Conservation (phyloP, 768 basidiomycete species). For the Nidula microcarpa region DNA sequence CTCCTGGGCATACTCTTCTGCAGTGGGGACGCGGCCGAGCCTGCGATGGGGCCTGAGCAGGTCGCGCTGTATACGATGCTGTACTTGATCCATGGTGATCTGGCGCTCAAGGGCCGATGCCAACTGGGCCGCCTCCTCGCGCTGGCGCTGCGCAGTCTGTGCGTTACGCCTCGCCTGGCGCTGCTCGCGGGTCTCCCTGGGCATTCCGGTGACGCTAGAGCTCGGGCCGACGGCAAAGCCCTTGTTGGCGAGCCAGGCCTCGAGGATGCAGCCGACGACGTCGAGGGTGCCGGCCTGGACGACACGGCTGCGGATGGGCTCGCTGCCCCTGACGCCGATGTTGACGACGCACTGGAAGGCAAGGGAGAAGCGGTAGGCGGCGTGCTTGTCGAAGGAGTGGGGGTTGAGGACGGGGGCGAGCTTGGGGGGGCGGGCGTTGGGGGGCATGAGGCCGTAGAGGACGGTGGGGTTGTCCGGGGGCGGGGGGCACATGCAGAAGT, state of each 20-base stretch:
- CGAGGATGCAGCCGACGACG: constrained; percentile 90
- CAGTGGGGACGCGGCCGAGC: too few relatives aligned
- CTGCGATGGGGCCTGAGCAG: too few relatives aligned
- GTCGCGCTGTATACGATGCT: background rate
- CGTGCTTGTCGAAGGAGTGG: constrained; percentile 71
- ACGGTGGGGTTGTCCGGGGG: constrained; percentile 74
- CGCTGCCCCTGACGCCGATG: constrained; percentile 93
- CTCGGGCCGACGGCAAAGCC: constrained; percentile 86
- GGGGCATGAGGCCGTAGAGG: constrained; percentile 76
- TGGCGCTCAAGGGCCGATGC: constrained; percentile 56
- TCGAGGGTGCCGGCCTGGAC: constrained; percentile 94
- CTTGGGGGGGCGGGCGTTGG: constrained; percentile 53
- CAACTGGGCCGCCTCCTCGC: constrained; percentile 58
- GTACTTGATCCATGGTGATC: constrained; percentile 31
- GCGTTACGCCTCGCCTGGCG: constrained; percentile 59
- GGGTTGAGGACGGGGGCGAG: constrained; percentile 64
- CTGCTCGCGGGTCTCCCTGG: constrained; percentile 74
- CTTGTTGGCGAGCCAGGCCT: constrained; percentile 87
- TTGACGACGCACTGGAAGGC: constrained; percentile 98
- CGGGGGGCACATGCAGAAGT: constrained; percentile 81
- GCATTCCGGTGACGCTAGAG: constrained; percentile 69
- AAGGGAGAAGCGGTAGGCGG: constrained; percentile 85
- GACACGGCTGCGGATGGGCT: constrained; percentile 85
- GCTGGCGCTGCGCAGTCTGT: constrained; percentile 26
- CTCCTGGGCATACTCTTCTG: too few relatives aligned